These are phyloP conservation scores for Paramecium octaurelia DNA, from an alignment of 73 alveolate genomes.

Conservation along the genomic window DNA sequence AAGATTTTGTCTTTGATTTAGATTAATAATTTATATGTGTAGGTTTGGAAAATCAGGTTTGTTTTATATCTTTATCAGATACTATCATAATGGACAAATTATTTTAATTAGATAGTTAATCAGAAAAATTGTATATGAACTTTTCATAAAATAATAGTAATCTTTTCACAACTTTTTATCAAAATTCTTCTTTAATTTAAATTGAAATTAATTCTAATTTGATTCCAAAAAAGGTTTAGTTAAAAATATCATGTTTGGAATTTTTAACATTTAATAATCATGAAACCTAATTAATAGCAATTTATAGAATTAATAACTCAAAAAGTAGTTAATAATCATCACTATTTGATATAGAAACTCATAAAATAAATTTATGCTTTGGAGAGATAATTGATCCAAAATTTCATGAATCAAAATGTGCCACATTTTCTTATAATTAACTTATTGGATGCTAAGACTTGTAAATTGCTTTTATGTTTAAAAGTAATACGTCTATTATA, in stretches of 20 bases:
- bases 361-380: neutral
- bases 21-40: neutral
- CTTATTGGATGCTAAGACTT: neutral
- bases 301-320: too few species aligned
- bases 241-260: neutral
- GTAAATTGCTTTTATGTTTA: neutral
- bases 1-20: neutral
- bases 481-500: neutral
- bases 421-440: neutral
- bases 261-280: neutral
- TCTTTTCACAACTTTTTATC: neutral
- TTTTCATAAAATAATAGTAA: neutral
- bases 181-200: too few species aligned
- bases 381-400: neutral
- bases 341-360: neutral
- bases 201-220: neutral
- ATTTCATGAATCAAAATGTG: neutral
- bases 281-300: neutral
- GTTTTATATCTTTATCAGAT: neutral
- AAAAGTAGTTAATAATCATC: too few species aligned
- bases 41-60: neutral
- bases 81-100: neutral
- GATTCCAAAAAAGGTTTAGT: neutral
- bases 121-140: too few species aligned
- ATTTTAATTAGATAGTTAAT: too few species aligned